These are phyloP conservation scores for Elsinoe perseae DNA, from an alignment of 2,329 filamentous ascomycete genomes.

Conservation along the genomic window DNA sequence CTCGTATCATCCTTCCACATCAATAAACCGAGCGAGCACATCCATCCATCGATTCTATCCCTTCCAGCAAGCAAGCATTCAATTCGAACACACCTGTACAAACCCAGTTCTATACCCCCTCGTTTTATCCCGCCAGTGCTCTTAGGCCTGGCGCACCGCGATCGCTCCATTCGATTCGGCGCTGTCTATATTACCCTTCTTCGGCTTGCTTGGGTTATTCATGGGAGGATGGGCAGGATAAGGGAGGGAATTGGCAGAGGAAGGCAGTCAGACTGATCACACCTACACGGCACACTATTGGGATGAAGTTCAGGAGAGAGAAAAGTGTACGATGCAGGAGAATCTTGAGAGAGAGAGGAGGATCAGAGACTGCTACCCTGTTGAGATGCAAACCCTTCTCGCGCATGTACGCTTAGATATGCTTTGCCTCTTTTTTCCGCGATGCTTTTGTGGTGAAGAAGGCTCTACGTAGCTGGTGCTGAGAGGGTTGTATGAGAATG, in stretches of 20 bases:
- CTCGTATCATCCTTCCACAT: background rate
- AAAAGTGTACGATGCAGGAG: background rate
- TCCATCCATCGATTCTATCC: background rate
- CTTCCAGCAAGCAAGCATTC: constrained; percentile 12
- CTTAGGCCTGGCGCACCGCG: background rate
- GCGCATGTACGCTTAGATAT: constrained; percentile 5
- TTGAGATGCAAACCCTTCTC: background rate
- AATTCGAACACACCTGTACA: background rate
- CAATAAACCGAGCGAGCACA: background rate
- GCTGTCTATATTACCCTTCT: constrained; percentile 8
- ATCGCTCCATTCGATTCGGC: background rate
- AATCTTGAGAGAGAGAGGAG: background rate
- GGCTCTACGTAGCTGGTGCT: constrained; percentile 8
- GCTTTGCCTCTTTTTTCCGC: background rate
- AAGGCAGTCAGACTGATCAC: background rate
- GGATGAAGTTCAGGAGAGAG: background rate
- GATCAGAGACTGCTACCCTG: background rate
- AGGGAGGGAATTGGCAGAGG: background rate
- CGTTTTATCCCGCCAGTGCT: background rate
- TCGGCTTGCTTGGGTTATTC: background rate
- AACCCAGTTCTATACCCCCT: constrained; percentile 15
- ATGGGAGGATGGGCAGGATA: background rate
- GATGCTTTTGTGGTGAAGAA: background rate
- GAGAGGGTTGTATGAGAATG: constrained; percentile 1
- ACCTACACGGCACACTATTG: background rate